Conservation (phyloP, 495 filamentous ascomycete species). For the Chaetomidium leptoderma region DNA sequence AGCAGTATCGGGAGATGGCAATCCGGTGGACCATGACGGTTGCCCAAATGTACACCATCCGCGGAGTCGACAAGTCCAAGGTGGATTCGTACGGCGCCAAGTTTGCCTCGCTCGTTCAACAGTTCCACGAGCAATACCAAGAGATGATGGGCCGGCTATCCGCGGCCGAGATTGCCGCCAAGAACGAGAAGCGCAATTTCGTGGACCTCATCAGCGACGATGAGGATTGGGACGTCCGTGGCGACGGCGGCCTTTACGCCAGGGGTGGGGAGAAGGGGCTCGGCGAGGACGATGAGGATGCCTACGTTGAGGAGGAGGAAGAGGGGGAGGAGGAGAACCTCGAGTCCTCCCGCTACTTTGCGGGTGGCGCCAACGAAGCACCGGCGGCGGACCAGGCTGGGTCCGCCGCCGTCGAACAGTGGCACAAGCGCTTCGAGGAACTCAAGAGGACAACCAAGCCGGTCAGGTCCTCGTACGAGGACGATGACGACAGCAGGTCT, state of each 20-base stretch:
- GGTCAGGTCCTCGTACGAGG: neutral
- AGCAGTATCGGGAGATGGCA: constrained; percentile 75
- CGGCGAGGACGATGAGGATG: constrained; percentile 22
- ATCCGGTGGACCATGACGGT: constrained; percentile 61
- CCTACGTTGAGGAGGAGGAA: constrained; percentile 20
- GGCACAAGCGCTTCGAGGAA: constrained; percentile 12
- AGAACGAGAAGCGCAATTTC: constrained; percentile 59
- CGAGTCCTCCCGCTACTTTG: constrained; percentile 20
- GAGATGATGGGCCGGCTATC: constrained; percentile 47
- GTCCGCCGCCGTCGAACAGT: constrained; percentile 24
- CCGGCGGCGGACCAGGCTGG: neutral
- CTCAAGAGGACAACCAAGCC: constrained; percentile 8
- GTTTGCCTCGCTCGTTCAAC: constrained; percentile 61
- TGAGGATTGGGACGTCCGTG: constrained; percentile 48
- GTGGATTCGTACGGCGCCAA: constrained; percentile 63
- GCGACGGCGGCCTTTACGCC: constrained; percentile 37
- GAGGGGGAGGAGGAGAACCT: constrained; percentile 21
- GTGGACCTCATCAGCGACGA: constrained; percentile 65
- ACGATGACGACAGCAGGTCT: neutral
- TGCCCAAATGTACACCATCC: constrained; percentile 61
- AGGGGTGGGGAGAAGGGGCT: constrained; percentile 41
- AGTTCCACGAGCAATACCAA: constrained; percentile 53
- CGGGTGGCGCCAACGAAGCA: neutral
- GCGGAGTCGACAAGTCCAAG: constrained; percentile 64
- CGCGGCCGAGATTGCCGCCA: constrained; percentile 8